Evolutionary conservation across 306 rosid species (phyloP).

Genomic region (Malus orientalis): DNA sequence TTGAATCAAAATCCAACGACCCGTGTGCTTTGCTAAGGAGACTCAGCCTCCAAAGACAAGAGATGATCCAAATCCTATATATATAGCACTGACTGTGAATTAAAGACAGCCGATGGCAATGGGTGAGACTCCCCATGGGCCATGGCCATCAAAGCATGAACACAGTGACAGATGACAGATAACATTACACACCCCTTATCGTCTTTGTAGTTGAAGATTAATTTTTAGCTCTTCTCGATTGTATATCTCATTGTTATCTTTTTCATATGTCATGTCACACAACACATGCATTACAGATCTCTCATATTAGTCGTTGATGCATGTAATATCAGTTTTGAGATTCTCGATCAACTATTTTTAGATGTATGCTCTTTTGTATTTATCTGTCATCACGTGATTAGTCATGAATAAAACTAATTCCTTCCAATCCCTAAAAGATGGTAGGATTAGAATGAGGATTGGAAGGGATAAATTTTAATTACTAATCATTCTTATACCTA

Average conservation of each 20-base stretch:
- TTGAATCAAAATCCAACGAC: no score
- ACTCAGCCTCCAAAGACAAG: no score
- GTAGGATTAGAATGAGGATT: not conserved
- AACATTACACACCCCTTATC: not conserved
- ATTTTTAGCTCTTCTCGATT: no score
- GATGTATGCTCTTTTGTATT: no score
- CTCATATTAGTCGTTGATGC: not conserved
- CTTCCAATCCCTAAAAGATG: no score
- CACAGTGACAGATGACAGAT: not conserved
- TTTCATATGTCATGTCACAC: not conserved
- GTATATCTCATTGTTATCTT: no score
- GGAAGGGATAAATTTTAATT: not conserved
- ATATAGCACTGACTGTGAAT: not conserved
- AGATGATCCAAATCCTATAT: no score
- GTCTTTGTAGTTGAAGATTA: not conserved
- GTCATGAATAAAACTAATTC: no score
- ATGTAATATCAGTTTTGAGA: not conserved
- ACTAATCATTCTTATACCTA: no score
- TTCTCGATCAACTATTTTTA: not conserved
- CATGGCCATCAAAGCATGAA: not conserved
- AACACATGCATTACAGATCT: no score
- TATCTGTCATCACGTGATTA: not conserved
- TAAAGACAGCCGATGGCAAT: not conserved
- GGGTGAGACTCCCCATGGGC: not conserved
- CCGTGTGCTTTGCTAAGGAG: no score